Percentiles rank a stretch among this genome's conserved stretches.
These are phyloP conservation scores for Gelatoporia subvermispora DNA, from an alignment of 768 basidiomycete species.

Conservation along the genomic window DNA sequence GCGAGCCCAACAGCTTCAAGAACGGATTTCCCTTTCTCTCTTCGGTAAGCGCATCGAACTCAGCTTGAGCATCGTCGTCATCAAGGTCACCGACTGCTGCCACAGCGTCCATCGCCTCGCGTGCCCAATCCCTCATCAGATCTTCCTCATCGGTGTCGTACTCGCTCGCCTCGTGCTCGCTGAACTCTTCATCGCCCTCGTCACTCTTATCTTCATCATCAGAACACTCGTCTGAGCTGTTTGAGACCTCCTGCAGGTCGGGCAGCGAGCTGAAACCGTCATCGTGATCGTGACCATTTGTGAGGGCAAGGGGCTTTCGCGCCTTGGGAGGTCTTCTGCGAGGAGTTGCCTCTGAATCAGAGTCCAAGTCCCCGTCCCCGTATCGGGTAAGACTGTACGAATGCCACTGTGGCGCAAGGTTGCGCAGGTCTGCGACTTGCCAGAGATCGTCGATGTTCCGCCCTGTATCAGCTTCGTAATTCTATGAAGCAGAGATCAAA, in stretches of 20 bases:
- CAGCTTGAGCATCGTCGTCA: constrained; percentile 33
- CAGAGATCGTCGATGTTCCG: constrained; percentile 59
- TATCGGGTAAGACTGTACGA: constrained; percentile 27
- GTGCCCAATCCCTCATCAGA: constrained; percentile 50
- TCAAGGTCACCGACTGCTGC: constrained; percentile 54
- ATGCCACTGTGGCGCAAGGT: constrained; percentile 57
- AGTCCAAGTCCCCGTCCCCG: constrained; percentile 4
- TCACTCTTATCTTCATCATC: constrained; percentile 34
- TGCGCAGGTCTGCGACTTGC: constrained; percentile 49
- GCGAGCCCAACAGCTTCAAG: constrained; percentile 65
- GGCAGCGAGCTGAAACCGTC: constrained; percentile 63
- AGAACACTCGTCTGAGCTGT: constrained; percentile 42
- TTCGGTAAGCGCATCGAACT: constrained; percentile 36
- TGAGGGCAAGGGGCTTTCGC: constrained; percentile 44
- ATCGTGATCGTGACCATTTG: constrained; percentile 40
- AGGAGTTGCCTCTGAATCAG: not conserved
- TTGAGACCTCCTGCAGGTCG: constrained; percentile 58
- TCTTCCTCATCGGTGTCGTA: constrained; percentile 72
- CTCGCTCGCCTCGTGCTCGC: constrained; percentile 36
- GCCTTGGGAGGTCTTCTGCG: too few relatives aligned
- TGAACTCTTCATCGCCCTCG: constrained; percentile 28
- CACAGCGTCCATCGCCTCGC: constrained; percentile 71
- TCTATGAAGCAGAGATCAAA: constrained; percentile 33
- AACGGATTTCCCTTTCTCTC: constrained; percentile 71
- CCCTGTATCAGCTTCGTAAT: constrained; percentile 49